Conservation (phyloP, 2,329 filamentous ascomycete genomes). For the Botrytis byssoidea region DNA sequence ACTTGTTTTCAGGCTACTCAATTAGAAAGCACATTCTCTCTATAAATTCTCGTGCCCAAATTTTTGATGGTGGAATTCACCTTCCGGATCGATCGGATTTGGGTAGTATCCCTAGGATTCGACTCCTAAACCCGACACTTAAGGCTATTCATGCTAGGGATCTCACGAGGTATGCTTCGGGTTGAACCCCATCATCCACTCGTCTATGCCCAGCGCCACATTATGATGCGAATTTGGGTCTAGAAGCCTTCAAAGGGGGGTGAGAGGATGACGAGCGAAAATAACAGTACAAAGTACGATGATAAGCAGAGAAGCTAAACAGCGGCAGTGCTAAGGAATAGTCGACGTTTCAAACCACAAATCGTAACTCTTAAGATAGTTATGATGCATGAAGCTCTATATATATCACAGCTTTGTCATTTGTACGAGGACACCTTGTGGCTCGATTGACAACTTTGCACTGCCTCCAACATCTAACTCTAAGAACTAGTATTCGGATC, state of each 20-base stretch:
- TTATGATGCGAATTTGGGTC: neutral
- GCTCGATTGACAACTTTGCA: conserved; percentile 16
- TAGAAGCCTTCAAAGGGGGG: neutral
- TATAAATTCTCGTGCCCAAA: conserved; percentile 14
- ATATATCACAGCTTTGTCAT: conserved; percentile 17
- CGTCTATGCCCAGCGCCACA: conserved; percentile 19
- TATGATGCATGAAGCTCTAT: conserved; percentile 12
- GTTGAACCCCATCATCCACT: conserved; percentile 7
- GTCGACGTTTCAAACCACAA: conserved; percentile 5
- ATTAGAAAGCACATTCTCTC: neutral
- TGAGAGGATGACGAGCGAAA: conserved; percentile 20
- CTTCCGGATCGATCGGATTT: conserved; percentile 12
- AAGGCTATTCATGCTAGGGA: conserved; percentile 10
- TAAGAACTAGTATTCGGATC: neutral
- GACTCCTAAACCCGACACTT: conserved; percentile 14
- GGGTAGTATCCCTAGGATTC: conserved; percentile 21
- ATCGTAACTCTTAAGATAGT: conserved; percentile 13
- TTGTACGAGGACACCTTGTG: conserved; percentile 19
- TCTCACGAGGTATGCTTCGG: conserved; percentile 13
- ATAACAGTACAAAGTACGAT: conserved; percentile 6
- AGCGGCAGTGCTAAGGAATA: conserved; percentile 5
- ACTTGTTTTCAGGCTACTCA: conserved; percentile 14
- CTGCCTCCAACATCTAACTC: conserved; percentile 16
- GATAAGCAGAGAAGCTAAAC: neutral
- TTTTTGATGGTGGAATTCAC: neutral